Evolutionary conservation across 169 alveolate species (phyloP).

Genomic region (Miamiensis avidus): DNA sequence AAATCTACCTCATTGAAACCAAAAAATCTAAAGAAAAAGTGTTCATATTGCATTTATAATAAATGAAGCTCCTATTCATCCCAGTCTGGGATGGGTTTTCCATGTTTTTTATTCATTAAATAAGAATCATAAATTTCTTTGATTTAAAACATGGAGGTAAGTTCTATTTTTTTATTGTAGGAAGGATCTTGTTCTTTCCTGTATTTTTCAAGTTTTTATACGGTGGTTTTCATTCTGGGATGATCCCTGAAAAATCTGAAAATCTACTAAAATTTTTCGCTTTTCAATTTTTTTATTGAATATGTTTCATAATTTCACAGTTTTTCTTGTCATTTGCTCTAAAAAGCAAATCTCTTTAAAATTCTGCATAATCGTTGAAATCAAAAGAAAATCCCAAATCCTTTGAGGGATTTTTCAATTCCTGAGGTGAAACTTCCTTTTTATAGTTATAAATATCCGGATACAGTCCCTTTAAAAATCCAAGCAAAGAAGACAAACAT

Average conservation of each 20-base stretch:
- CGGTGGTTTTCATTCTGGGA: conserved; percentile 6
- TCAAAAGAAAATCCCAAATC: conserved; percentile 2
- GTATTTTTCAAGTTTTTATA: conserved; percentile 6
- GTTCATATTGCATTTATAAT: conserved; percentile 10
- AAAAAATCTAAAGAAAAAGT: conserved; percentile 16
- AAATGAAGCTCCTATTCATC: conserved; percentile 11
- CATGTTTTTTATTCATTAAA: conserved; percentile 20
- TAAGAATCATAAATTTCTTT: conserved; percentile 21
- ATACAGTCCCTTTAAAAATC: conserved; percentile 18
- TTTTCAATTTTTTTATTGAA: conserved; percentile 3
- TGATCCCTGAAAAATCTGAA: conserved; percentile 7
- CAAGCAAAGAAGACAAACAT: conserved; percentile 12
- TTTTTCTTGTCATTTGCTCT: conserved; percentile 23
- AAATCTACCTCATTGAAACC: conserved; percentile 9
- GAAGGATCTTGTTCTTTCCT: conserved; percentile 7
- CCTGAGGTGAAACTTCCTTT: not conserved
- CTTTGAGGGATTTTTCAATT: not conserved
- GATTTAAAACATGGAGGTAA: conserved; percentile 10
- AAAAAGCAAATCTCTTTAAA: conserved; percentile 18
- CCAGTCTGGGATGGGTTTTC: conserved; percentile 26
- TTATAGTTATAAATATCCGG: conserved; percentile 14
- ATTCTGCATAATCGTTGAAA: conserved; percentile 6
- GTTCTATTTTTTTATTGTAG: not conserved
- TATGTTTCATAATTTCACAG: conserved; percentile 9
- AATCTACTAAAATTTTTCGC: conserved; percentile 10